Percentiles rank a stretch among this genome's conserved stretches.
Evolutionary conservation across 2,329 filamentous ascomycete genomes (phyloP).

Genomic region (Aspergillus quadrilineatus): DNA sequence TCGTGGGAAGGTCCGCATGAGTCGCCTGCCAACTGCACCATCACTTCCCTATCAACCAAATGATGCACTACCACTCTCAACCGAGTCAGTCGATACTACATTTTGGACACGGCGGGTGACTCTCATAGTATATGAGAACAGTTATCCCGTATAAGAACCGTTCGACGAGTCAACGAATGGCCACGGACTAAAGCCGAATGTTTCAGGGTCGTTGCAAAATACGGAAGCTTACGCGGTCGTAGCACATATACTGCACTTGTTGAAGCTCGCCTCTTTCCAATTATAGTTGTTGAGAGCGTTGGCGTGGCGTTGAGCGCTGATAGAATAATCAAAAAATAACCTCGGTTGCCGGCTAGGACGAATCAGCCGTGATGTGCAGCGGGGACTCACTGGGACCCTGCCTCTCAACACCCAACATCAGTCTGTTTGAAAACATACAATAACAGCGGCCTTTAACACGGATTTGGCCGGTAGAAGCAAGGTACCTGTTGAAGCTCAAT

Average conservation of each 20-base stretch:
- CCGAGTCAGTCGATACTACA: too few relatives aligned
- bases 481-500: neutral
- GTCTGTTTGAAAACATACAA: neutral
- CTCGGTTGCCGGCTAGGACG: slow-evolving; percentile 8
- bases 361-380: slow-evolving; percentile 6
- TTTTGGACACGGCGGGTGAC: too few relatives aligned
- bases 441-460: neutral
- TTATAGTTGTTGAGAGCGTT: neutral
- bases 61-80: too few relatives aligned
- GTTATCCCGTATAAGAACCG: too few relatives aligned
- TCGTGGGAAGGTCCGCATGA: too few relatives aligned
- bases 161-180: too few relatives aligned
- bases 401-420: neutral
- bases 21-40: too few relatives aligned
- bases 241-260: neutral
- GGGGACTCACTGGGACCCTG: neutral
- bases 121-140: too few relatives aligned
- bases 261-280: neutral
- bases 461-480: neutral
- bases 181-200: too few relatives aligned
- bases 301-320: slow-evolving; percentile 1
- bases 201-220: too few relatives aligned
- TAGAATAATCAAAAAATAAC: slow-evolving; percentile 11
- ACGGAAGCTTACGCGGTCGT: too few relatives aligned
- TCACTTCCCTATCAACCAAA: too few relatives aligned